Evolutionary conservation across 2,329 filamentous ascomycete species (phyloP).

Genomic region (Periconia sp.): DNA sequence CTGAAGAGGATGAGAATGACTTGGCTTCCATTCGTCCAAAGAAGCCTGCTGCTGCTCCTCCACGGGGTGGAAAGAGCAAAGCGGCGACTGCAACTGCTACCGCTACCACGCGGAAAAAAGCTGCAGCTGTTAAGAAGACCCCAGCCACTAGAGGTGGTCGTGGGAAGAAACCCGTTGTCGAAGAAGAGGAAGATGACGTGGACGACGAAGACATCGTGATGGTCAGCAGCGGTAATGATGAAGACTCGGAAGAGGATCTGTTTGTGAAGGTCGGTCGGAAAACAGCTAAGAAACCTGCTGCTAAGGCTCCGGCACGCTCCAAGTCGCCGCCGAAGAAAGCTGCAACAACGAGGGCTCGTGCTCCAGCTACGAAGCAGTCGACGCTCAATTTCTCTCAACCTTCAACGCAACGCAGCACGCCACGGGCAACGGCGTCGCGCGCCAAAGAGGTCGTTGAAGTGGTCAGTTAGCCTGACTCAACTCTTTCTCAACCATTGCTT

Average conservation of each 20-base stretch:
- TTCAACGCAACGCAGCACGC: conserved; percentile 39
- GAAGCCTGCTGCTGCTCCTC: conserved; percentile 47
- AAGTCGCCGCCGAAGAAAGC: conserved; percentile 39
- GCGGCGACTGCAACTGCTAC: conserved; percentile 45
- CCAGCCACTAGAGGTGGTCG: conserved; percentile 42
- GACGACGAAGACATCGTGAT: conserved; percentile 48
- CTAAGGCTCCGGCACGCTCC: conserved; percentile 23
- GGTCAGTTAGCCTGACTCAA: conserved; percentile 30
- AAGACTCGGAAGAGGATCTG: conserved; percentile 54
- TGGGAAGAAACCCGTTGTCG: conserved; percentile 49
- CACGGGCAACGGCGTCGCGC: conserved; percentile 26
- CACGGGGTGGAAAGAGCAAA: conserved; percentile 50
- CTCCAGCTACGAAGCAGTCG: conserved; percentile 42
- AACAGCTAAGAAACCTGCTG: conserved; percentile 26
- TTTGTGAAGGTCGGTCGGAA: conserved; percentile 44
- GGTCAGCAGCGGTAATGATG: conserved; percentile 54
- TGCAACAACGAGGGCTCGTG: conserved; percentile 23
- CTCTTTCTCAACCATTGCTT: conserved; percentile 3
- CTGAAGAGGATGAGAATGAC: conserved; percentile 50
- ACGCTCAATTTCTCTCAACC: conserved; percentile 51
- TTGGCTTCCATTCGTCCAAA: conserved; percentile 40
- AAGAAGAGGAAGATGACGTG: conserved; percentile 53
- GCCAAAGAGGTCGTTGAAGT: conserved; percentile 47
- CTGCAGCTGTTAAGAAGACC: conserved; percentile 44
- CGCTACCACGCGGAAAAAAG: conserved; percentile 37